Conservation (phyloP, 306 rosid genomes). For the Hylodesmum podocarpum region DNA sequence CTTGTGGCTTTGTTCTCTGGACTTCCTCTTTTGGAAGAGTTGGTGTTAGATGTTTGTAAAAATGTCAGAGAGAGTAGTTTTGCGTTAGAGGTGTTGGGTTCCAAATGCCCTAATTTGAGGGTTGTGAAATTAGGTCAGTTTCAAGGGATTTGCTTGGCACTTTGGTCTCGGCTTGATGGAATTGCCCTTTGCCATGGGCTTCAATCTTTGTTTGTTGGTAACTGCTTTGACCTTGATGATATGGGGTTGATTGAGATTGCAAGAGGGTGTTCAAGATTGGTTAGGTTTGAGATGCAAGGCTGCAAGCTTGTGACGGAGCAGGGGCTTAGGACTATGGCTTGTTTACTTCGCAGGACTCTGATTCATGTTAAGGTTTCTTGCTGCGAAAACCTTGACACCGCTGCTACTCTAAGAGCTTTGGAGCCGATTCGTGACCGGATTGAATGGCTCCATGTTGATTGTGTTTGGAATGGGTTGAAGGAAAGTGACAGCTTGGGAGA, state of each 20-base stretch:
- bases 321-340: constrained; percentile 73
- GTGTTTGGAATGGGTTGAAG: constrained; percentile 62
- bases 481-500: constrained; percentile 37
- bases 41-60: constrained; percentile 81
- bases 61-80: constrained; percentile 67
- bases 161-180: constrained; percentile 78
- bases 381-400: constrained; percentile 64
- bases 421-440: constrained; percentile 69
- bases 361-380: constrained; percentile 66
- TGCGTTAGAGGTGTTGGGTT: constrained; percentile 69
- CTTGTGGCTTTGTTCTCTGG: constrained; percentile 66
- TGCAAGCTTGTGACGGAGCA: constrained; percentile 65
- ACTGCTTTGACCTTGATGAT: constrained; percentile 72
- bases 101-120: constrained; percentile 66
- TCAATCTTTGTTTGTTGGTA: constrained; percentile 61
- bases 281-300: constrained; percentile 64
- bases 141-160: constrained; percentile 73
- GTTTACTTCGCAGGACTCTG: constrained; percentile 57
- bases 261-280: constrained; percentile 72
- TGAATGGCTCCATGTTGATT: constrained; percentile 77
- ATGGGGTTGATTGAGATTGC: constrained; percentile 94
- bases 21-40: constrained; percentile 68
- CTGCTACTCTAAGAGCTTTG: constrained; percentile 56
- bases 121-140: constrained; percentile 73
- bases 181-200: constrained; percentile 77